Conservation (phyloP, 805 yeast species). For the Monosporozyma aerobia region DNA sequence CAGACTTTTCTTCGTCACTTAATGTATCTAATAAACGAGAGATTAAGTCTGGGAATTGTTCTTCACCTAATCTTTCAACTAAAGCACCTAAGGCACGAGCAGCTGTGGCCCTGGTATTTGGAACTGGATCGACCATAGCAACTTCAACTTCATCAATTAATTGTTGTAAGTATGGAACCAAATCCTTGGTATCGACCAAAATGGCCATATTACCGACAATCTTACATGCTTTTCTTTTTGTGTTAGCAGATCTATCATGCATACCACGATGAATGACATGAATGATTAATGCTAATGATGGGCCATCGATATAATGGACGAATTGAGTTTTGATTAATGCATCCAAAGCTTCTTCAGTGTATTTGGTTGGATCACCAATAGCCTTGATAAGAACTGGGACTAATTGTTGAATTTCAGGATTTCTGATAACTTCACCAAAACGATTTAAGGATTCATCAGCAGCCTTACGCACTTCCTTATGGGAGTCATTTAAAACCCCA, state of each 20-base stretch:
- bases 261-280: constrained; percentile 94
- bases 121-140: constrained; percentile 98
- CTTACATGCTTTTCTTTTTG: constrained; percentile 90
- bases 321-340: constrained; percentile 82
- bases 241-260: constrained; percentile 86
- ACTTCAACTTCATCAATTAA: constrained; percentile 75
- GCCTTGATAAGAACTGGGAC: constrained; percentile 86
- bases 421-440: constrained; percentile 94
- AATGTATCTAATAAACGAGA: constrained; percentile 69
- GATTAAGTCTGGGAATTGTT: constrained; percentile 83
- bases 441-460: constrained; percentile 82
- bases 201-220: constrained; percentile 98
- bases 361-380: constrained; percentile 88
- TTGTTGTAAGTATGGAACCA: constrained; percentile 71
- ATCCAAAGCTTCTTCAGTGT: constrained; percentile 82
- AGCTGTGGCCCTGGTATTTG: constrained; percentile 93
- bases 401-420: constrained; percentile 89
- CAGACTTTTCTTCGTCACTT: constrained; percentile 67
- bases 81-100: constrained; percentile 94
- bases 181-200: constrained; percentile 79
- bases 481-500: constrained; percentile 87
- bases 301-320: constrained; percentile 96
- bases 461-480: constrained; percentile 92
- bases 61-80: constrained; percentile 95
- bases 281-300: constrained; percentile 88